phyloP scores from a whole-genome alignment of 805 yeast genomes.

The Metschnikowia chrysomelidarum region DNA sequence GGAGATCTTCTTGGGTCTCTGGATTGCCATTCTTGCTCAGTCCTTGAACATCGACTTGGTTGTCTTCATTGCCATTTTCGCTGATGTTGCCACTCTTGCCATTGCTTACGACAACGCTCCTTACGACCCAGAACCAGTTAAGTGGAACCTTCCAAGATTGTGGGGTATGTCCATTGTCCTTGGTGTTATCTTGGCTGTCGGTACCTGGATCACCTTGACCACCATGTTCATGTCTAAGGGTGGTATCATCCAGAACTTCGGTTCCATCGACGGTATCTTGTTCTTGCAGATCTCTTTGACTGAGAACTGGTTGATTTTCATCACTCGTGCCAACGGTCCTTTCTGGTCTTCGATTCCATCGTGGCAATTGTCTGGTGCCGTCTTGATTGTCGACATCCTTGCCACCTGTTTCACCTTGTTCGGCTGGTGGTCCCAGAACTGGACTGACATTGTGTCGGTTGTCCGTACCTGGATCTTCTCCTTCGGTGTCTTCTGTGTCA shows the following conservation, averaged over 20 bases:
- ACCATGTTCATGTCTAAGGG: conserved; percentile 88
- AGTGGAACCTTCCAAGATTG: conserved; percentile 95
- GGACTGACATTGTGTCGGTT: conserved; percentile 94
- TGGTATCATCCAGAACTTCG: conserved; percentile 95
- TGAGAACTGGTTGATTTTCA: conserved; percentile 96
- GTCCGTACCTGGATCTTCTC: conserved; percentile 95
- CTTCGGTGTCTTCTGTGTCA: conserved; percentile 92
- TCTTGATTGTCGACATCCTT: conserved; percentile 80
- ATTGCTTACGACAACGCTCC: conserved; percentile 98
- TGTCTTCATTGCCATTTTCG: conserved; percentile 96
- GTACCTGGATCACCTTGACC: conserved; percentile 93
- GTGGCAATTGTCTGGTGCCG: conserved; percentile 96
- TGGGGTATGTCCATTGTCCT: conserved; percentile 94
- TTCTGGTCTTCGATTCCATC: conserved; percentile 97
- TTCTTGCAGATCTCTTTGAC: conserved; percentile 93
- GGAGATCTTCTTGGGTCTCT: conserved; percentile 91
- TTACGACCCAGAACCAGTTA: conserved; percentile 86
- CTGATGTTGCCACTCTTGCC: conserved; percentile 95
- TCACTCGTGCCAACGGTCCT: conserved; percentile 96
- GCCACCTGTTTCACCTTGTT: conserved; percentile 90
- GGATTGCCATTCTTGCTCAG: conserved; percentile 91
- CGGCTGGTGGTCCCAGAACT: conserved; percentile 98
- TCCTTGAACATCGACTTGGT: conserved; percentile 86
- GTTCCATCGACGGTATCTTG: conserved; percentile 89
- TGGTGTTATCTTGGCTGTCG: conserved; percentile 84